Percentiles rank a stretch among this genome's conserved stretches.
Conservation (phyloP, 2,329 filamentous ascomycete species). For the Colletotrichum magnum region DNA sequence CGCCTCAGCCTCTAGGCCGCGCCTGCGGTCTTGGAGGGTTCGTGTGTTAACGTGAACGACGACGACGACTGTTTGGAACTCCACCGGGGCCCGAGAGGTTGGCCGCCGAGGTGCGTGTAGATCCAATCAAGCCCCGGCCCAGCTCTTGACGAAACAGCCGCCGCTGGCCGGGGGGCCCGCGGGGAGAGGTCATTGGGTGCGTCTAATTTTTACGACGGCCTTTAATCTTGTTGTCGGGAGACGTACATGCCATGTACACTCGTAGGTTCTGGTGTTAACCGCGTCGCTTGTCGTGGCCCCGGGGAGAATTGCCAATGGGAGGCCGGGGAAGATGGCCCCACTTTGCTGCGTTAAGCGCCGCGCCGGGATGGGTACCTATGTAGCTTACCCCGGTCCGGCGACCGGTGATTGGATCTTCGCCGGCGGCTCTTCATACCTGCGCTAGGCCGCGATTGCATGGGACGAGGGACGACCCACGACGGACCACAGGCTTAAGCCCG, state of each 20-base stretch:
- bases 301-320: too few relatives aligned
- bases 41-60: neutral
- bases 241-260: too few relatives aligned
- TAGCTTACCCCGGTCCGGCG: conserved; percentile 13
- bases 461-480: neutral
- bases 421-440: conserved; percentile 40
- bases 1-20: conserved; percentile 37
- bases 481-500: neutral
- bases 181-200: conserved; percentile 21
- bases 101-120: conserved; percentile 27
- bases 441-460: conserved; percentile 7
- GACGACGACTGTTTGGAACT: neutral
- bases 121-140: conserved; percentile 30
- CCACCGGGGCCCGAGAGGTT: conserved; percentile 3
- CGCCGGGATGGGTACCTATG: neutral
- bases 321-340: conserved; percentile 6
- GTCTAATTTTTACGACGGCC: conserved; percentile 7
- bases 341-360: conserved; percentile 33
- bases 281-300: conserved; percentile 35
- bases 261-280: conserved; percentile 1
- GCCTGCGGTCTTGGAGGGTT: neutral
- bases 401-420: conserved; percentile 27
- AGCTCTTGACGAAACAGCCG: conserved; percentile 24
- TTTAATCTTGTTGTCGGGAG: too few relatives aligned
- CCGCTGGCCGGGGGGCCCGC: neutral